Conservation (phyloP, 805 yeast genomes). For the Metschnikowia peoriensis region DNA sequence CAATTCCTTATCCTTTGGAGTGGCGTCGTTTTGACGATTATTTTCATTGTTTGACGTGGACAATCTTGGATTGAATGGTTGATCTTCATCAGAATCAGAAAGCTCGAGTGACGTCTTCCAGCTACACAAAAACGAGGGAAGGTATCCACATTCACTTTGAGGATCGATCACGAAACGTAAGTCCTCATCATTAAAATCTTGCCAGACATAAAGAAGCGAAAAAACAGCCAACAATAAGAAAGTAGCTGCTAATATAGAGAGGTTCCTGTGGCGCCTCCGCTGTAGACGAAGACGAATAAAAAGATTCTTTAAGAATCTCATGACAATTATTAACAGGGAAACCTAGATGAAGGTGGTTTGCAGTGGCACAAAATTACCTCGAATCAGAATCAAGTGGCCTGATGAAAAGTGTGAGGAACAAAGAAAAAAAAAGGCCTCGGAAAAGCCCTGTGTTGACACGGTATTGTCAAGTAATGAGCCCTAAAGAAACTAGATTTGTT, state of each 20-base stretch:
- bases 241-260: conserved; percentile 6
- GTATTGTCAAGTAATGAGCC: no score
- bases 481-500: no score
- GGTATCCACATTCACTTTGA: conserved; percentile 5
- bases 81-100: not conserved
- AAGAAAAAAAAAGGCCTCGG: not conserved
- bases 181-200: conserved; percentile 4
- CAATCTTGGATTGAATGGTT: conserved; percentile 4
- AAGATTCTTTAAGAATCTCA: conserved; percentile 12
- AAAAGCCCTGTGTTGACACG: not conserved
- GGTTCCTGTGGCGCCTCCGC: conserved; percentile 16
- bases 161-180: conserved; percentile 5
- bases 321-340: not conserved
- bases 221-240: conserved; percentile 7
- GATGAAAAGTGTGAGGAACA: not conserved
- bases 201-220: conserved; percentile 10
- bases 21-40: not conserved
- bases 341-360: not conserved
- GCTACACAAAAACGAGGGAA: conserved; percentile 14
- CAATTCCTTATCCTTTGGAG: not conserved
- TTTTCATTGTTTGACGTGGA: not conserved
- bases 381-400: not conserved
- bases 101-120: not conserved
- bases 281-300: conserved; percentile 15
- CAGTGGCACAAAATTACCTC: not conserved